Conservation (phyloP, 2,329 filamentous ascomycete species). For the Chrysoporthe austroafricana region DNA sequence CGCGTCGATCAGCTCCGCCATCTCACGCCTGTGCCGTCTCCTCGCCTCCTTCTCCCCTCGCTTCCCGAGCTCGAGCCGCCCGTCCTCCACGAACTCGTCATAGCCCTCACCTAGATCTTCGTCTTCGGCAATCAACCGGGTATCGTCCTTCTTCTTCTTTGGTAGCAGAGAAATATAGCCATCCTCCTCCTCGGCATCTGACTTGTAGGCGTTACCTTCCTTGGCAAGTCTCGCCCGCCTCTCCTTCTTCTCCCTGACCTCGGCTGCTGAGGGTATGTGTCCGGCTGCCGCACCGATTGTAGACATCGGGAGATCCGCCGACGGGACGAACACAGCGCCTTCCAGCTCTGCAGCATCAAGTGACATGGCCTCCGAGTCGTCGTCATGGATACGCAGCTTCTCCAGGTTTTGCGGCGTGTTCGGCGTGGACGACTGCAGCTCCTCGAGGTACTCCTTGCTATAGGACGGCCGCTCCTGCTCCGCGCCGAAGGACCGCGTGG, state of each 20-base stretch:
- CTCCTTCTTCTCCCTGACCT: slow-evolving; percentile 90
- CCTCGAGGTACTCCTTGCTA: slow-evolving; percentile 82
- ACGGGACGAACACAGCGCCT: slow-evolving; percentile 66
- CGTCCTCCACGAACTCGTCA: slow-evolving; percentile 88
- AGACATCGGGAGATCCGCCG: slow-evolving; percentile 43
- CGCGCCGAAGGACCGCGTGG: slow-evolving; percentile 58
- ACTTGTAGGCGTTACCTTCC: slow-evolving; percentile 64
- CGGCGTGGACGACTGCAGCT: slow-evolving; percentile 84
- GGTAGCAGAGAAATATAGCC: slow-evolving; percentile 41
- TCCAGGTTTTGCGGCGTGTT: slow-evolving; percentile 73
- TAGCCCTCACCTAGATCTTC: slow-evolving; percentile 94
- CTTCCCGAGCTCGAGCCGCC: slow-evolving; percentile 74
- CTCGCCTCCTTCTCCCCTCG: slow-evolving; percentile 77
- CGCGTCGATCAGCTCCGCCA: slow-evolving; percentile 80
- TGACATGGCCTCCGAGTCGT: slow-evolving; percentile 54
- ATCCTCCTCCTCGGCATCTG: slow-evolving; percentile 51
- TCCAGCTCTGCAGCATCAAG: slow-evolving; percentile 65
- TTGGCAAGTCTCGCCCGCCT: slow-evolving; percentile 80
- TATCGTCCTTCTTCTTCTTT: slow-evolving; percentile 67
- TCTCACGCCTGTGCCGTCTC: slow-evolving; percentile 70
- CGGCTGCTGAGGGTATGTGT: slow-evolving; percentile 75
- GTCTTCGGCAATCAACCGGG: slow-evolving; percentile 79
- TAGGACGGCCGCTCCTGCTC: slow-evolving; percentile 78
- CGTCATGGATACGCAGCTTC: slow-evolving; percentile 45
- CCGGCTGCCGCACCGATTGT: slow-evolving; percentile 36